Percentiles rank a stretch among this genome's conserved stretches.
Evolutionary conservation across 805 yeast species (phyloP).

Genomic region (Cyberlindnera samutprakarnensis): DNA sequence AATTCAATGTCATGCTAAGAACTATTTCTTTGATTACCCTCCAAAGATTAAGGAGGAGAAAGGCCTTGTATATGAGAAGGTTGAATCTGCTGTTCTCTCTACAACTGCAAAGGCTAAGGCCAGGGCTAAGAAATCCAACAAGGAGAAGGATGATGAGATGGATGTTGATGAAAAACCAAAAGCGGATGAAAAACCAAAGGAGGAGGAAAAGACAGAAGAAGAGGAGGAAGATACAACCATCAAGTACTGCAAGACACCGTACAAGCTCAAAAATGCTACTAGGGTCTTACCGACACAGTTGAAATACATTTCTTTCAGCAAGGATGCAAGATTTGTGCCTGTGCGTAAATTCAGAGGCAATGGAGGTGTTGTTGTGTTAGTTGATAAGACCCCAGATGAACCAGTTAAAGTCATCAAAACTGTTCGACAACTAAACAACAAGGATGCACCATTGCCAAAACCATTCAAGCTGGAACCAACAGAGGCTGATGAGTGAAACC

Average conservation of each 20-base stretch:
- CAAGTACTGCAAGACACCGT: slow-evolving; percentile 57
- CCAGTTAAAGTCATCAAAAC: slow-evolving; percentile 69
- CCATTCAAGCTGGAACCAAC: slow-evolving; percentile 48
- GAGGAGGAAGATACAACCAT: slow-evolving; percentile 28
- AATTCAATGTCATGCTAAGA: slow-evolving; percentile 73
- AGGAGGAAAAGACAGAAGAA: slow-evolving; percentile 3
- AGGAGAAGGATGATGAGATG: slow-evolving; percentile 44
- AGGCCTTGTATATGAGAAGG: slow-evolving; percentile 79
- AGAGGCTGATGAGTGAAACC: slow-evolving; percentile 9
- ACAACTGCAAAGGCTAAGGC: slow-evolving; percentile 93
- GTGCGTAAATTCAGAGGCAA: slow-evolving; percentile 66
- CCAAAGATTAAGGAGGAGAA: slow-evolving; percentile 76
- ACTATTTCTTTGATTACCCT: slow-evolving; percentile 80
- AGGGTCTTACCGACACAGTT: slow-evolving; percentile 89
- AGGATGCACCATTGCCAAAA: slow-evolving; percentile 69
- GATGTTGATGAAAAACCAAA: slow-evolving; percentile 29
- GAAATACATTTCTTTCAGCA: slow-evolving; percentile 69
- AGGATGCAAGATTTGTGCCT: slow-evolving; percentile 73
- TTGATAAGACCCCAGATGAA: slow-evolving; percentile 55
- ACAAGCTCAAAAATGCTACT: slow-evolving; percentile 67
- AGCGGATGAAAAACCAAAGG: slow-evolving; percentile 20
- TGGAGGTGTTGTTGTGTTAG: slow-evolving; percentile 65
- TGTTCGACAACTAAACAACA: slow-evolving; percentile 66
- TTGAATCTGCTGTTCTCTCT: slow-evolving; percentile 88
- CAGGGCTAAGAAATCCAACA: slow-evolving; percentile 65